Base-by-base conservation (phyloP, 2,329 filamentous ascomycete species). In the Calycina herbarum region DNA sequence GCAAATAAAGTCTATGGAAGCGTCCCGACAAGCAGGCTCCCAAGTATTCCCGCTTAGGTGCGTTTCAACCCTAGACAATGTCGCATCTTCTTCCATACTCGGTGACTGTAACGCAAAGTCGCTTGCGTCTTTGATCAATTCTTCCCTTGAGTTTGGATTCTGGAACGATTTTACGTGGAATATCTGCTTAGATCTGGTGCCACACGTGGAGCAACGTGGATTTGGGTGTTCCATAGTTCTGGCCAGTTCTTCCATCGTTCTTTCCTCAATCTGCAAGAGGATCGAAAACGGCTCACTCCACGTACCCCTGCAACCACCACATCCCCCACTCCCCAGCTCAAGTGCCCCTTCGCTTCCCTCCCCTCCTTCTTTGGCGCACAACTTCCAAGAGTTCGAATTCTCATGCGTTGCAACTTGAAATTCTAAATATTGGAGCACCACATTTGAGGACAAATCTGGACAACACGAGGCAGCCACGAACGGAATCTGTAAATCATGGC, bases 401-500 rank as follows among this genome's bases (percentile, higher is more conserved):
- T 54, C 4, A 24, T 54, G 48, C 20, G 13, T 24, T 54, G 20
- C 24, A 54, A 54, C 48, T 15, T 4, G 48, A 54, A 27, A 13
- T 24, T 5, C 20, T n/a, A 13, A 54, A 13, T 27, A 11, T 27
- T 24, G 24, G 7, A 13, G 27, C 48, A 40, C 10, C 31, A 40
- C 57, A 38, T 7, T 13, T 59, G 2, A 38, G 35, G 31, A 20
- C 29, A n/a, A n/a, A 20, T 40, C 7, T 59, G 17, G 54, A 24
- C 24, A 13, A 57, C 24, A 57, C 24, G 17, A 57, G 54, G 31
- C 54, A 27, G 57, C 31, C 31, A 35, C 57, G 17, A 54, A 27
- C 20, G 8, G 17, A 27, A 59, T 59, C 57, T 38, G 31, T 38
- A 35, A 59, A 35, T 20, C 57, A 59, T 59, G 57, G 57, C 57